phyloP scores from a whole-genome alignment of 331 rosid genomes.

The Pyrus hybrid region DNA sequence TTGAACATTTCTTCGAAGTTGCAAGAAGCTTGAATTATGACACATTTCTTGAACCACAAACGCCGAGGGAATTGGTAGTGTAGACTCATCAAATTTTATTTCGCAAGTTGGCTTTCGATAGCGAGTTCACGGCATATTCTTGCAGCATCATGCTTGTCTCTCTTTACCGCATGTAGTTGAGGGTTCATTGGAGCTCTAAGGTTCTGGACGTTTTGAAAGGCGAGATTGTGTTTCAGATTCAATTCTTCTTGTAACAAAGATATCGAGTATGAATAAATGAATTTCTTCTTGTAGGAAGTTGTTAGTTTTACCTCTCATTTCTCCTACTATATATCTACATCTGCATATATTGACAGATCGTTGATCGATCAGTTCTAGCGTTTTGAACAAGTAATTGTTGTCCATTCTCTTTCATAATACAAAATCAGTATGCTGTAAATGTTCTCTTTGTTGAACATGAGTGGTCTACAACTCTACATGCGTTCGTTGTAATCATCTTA shows the following conservation, averaged over 20 bases:
- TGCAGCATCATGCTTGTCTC: slow-evolving; percentile 2
- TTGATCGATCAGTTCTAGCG: too few species aligned
- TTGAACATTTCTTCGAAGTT: slow-evolving; percentile 90
- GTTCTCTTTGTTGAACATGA: too few species aligned
- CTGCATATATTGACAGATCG: too few species aligned
- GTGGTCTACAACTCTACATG: too few species aligned
- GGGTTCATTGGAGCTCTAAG: background rate
- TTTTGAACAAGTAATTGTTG: too few species aligned
- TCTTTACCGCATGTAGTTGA: background rate
- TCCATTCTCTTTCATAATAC: too few species aligned
- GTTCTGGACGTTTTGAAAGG: background rate
- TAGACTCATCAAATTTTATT: slow-evolving; percentile 14
- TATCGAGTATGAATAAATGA: background rate
- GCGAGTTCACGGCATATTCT: slow-evolving; percentile 17
- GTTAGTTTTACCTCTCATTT: background rate
- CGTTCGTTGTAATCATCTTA: too few species aligned
- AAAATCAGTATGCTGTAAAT: too few species aligned
- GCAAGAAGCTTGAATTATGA: slow-evolving; percentile 75
- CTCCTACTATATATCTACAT: too few species aligned
- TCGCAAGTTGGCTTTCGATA: slow-evolving; percentile 1
- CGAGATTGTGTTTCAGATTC: background rate
- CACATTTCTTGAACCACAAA: slow-evolving; percentile 28
- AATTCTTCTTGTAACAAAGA: background rate
- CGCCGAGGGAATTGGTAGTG: slow-evolving; percentile 35
- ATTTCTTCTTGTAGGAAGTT: background rate